A percentile compares a stretch with the other conserved stretches of the same genome.
These are phyloP conservation scores for Pulveroboletus sp. DNA, from an alignment of 768 basidiomycete genomes.

Conservation along the genomic window DNA sequence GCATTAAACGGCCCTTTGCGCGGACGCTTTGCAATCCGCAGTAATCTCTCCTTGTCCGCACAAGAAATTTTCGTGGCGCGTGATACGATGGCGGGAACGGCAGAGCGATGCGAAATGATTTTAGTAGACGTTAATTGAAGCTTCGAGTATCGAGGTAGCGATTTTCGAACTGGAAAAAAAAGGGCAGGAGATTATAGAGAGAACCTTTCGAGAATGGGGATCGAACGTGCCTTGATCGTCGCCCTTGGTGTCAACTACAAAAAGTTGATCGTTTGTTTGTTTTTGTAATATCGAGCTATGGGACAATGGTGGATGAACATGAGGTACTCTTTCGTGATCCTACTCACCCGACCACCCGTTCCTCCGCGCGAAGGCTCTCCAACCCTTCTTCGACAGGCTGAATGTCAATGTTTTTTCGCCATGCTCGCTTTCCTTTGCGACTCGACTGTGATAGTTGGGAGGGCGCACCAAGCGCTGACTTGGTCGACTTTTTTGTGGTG, in stretches of 20 bases:
- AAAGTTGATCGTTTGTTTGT: constrained; percentile 70
- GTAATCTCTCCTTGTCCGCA: constrained; percentile 72
- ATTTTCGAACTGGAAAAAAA: constrained; percentile 52
- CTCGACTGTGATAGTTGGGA: constrained; percentile 54
- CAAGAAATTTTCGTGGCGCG: constrained; percentile 45
- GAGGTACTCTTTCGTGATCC: accelerated
- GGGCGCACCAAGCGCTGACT: constrained; percentile 23
- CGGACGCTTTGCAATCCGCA: constrained; percentile 72
- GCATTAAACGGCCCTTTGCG: constrained; percentile 73
- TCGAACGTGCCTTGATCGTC: constrained; percentile 59
- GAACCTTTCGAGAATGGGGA: neutral
- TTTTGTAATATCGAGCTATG: constrained; percentile 61
- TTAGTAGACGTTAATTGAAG: constrained; percentile 64
- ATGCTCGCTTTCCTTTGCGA: constrained; percentile 88
- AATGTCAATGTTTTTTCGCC: constrained; percentile 92
- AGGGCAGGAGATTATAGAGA: neutral
- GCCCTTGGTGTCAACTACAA: constrained; percentile 76
- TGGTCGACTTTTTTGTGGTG: constrained; percentile 4
- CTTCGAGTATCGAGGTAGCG: constrained; percentile 53
- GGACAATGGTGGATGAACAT: neutral
- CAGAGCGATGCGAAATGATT: constrained; percentile 83
- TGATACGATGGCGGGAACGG: constrained; percentile 81
- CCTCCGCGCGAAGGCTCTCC: constrained; percentile 78
- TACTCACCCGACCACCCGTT: constrained; percentile 73
- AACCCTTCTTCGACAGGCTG: constrained; percentile 72